Evolutionary conservation across 345 rosid species (phyloP).

Genomic region (Linum usitatissimum): DNA sequence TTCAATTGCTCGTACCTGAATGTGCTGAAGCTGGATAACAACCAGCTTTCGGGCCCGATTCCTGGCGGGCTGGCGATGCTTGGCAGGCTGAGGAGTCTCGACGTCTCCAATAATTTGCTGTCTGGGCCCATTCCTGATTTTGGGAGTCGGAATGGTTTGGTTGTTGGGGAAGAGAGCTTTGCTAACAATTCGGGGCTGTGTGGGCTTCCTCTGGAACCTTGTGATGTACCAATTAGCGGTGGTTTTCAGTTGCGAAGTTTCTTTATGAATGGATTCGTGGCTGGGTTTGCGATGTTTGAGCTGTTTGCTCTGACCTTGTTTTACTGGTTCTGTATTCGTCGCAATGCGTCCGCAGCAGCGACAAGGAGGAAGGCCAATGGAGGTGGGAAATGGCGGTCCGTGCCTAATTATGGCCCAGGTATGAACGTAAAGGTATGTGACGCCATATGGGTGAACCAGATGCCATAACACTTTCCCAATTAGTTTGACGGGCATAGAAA

Average conservation of each 20-base stretch:
- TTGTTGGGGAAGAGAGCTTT: too few relatives aligned
- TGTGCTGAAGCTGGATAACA: conserved; percentile 2
- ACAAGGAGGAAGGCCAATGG: neutral
- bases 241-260: neutral
- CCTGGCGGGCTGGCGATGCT: neutral
- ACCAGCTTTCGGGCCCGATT: conserved; percentile 1
- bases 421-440: neutral
- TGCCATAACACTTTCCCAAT: too few relatives aligned
- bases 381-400: neutral
- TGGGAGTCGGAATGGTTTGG: neutral
- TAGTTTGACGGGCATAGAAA: too few relatives aligned
- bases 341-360: neutral
- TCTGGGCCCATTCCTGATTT: conserved; percentile 4
- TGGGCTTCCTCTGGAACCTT: conserved; percentile 11
- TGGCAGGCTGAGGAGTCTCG: neutral
- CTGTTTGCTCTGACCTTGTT: conserved; percentile 1
- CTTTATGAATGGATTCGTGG: conserved; percentile 9
- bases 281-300: conserved; percentile 4
- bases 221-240: neutral
- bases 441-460: too few relatives aligned
- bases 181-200: conserved; percentile 7
- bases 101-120: neutral
- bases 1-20: conserved; percentile 5
- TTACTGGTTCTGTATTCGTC: conserved; percentile 4
- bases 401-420: neutral